Percentiles rank a stretch among this genome's conserved stretches.
These are phyloP conservation scores for Starmera dryadoides DNA, from an alignment of 805 yeast genomes.

Conservation along the genomic window DNA sequence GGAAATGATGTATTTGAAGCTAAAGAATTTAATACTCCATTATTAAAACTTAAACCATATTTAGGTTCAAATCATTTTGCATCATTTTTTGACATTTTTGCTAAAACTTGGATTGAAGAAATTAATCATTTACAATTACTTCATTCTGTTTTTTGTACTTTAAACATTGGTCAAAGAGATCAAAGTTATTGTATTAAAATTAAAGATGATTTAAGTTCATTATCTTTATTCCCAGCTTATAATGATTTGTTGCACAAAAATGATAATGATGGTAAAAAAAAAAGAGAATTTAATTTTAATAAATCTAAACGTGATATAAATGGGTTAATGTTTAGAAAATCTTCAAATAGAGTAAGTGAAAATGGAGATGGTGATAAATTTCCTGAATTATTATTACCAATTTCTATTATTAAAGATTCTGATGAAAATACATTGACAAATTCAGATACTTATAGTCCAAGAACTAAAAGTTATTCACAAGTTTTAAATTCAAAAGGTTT, in stretches of 20 bases:
- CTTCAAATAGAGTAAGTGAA: no score
- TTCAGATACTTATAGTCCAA: constrained; percentile 3
- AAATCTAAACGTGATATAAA: no score
- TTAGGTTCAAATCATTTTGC: constrained; percentile 6
- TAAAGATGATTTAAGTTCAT: constrained; percentile 21
- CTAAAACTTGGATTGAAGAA: constrained; percentile 31
- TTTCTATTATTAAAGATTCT: constrained; percentile 2
- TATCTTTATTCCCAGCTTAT: constrained; percentile 24
- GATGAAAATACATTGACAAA: neutral
- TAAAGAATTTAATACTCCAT: constrained; percentile 9
- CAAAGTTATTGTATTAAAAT: constrained; percentile 34
- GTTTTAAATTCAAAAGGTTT: constrained; percentile 1
- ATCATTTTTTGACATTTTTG: constrained; percentile 33
- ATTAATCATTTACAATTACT: constrained; percentile 26
- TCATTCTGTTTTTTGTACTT: constrained; percentile 37
- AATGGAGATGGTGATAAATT: neutral
- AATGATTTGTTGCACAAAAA: no score
- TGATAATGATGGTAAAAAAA: no score
- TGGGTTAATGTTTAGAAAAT: no score
- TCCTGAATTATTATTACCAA: constrained; percentile 6
- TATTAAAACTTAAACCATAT: constrained; percentile 4
- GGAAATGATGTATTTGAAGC: constrained; percentile 7
- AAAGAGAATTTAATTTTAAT: no score
- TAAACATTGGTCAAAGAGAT: constrained; percentile 13
- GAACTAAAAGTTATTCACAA: constrained; percentile 16